A percentile compares a stretch with the other conserved stretches of the same genome.
phyloP scores from a whole-genome alignment of 2,329 filamentous ascomycete genomes.

The Davidsoniella neocaledoniae region DNA sequence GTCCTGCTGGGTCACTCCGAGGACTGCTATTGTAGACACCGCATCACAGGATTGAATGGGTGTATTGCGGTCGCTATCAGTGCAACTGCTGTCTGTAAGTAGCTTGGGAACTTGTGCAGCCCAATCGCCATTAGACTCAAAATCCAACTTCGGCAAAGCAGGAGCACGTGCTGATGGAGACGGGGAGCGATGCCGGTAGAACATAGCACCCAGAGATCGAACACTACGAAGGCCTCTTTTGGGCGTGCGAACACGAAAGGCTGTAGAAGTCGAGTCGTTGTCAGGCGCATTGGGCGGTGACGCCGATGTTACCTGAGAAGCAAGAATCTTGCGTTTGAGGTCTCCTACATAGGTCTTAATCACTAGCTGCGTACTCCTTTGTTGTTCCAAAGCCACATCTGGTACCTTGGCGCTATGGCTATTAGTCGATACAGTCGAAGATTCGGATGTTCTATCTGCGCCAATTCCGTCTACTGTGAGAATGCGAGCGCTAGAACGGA shows the following conservation, averaged over 20 bases:
- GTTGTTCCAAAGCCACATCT: too few species aligned
- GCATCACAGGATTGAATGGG: constrained; percentile 4
- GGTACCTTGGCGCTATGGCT: too few species aligned
- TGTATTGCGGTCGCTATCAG: constrained; percentile 1
- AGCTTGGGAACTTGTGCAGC: background rate
- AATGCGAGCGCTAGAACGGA: too few species aligned
- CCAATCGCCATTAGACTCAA: background rate
- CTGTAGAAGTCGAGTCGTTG: too few species aligned
- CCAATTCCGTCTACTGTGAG: too few species aligned
- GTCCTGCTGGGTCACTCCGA: background rate
- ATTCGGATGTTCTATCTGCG: too few species aligned
- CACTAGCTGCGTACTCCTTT: too few species aligned
- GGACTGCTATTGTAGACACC: constrained; percentile 3
- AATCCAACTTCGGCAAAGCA: background rate
- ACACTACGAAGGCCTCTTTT: constrained; percentile 8
- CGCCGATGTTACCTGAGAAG: too few species aligned
- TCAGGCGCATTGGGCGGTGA: too few species aligned
- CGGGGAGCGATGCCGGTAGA: constrained; percentile 6
- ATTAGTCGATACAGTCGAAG: too few species aligned
- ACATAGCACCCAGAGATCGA: constrained; percentile 8
- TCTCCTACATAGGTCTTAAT: too few species aligned
- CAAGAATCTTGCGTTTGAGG: too few species aligned
- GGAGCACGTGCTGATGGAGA: constrained; percentile 1
- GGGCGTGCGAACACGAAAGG: background rate
- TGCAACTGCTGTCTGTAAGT: background rate